These are phyloP conservation scores for Ceratocystis smalleyi DNA, from an alignment of 2,329 filamentous ascomycete genomes.

Conservation along the genomic window DNA sequence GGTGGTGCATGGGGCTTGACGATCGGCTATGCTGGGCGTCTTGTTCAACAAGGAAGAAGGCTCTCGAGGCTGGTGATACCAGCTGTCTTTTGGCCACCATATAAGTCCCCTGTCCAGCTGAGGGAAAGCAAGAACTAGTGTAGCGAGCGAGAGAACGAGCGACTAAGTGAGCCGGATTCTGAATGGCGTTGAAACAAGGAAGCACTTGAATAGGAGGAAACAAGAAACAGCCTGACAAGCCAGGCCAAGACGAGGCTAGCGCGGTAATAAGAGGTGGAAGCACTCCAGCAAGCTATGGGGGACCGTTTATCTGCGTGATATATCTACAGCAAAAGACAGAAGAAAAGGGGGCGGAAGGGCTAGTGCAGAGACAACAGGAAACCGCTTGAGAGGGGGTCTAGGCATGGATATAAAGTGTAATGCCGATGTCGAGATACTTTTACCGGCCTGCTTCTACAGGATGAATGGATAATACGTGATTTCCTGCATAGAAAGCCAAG, in stretches of 20 bases:
- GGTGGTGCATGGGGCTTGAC: not conserved
- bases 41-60: not conserved
- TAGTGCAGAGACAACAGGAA: too few relatives aligned
- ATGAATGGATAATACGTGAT: too few relatives aligned
- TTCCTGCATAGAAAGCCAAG: too few relatives aligned
- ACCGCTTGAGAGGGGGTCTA: too few relatives aligned
- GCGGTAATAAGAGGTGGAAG: not conserved
- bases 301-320: too few relatives aligned
- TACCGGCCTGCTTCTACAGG: too few relatives aligned
- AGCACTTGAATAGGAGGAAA: not conserved
- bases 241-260: not conserved
- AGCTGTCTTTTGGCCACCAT: not conserved
- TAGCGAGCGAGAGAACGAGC: not conserved
- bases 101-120: not conserved
- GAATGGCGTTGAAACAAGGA: not conserved
- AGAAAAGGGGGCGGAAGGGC: not conserved
- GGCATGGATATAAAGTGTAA: too few relatives aligned
- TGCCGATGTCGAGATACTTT: too few relatives aligned
- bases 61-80: not conserved
- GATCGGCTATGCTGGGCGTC: not conserved
- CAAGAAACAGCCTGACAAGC: not conserved
- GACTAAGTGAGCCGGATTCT: not conserved
- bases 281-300: too few relatives aligned
- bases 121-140: not conserved
- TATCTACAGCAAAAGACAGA: not conserved